Base-by-base conservation (phyloP, 495 filamentous ascomycete genomes). In the Margaritispora aquatica region DNA sequence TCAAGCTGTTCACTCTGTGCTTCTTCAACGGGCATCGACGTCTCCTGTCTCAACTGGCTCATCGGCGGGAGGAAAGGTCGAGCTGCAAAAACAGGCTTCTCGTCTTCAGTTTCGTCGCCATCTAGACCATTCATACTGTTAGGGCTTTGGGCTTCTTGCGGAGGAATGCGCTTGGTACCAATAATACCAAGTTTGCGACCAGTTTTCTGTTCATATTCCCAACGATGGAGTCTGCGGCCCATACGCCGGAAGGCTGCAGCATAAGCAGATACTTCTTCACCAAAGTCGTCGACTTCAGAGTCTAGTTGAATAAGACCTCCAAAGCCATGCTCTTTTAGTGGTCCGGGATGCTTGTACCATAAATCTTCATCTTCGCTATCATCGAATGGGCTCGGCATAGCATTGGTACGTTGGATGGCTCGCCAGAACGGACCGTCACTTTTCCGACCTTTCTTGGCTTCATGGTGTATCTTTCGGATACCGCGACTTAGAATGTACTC, bases 401-500 rank as follows among this genome's bases (percentile, higher is more conserved):
- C 70, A 54, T 83, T 79, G 10, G 90, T 76, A 21, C 93, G 79
- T 44, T 81, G 84, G 72, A 84, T 82, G 0, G 87, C 86, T 59
- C 88, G 84, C 60, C 87, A 78, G 48, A 88, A 79, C 34, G 77
- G 78, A 63, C 80, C 90, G 69, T 82, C 79, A 66, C 70, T 73
- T 62, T 74, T 81, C 54, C 84, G 86, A 60, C 62, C 67, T 68
- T 77, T 84, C 13, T 88, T 80, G 2, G 86, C 74, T 31, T 75
- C 73, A 60, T 84, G 84, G 56, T 87, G 83, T 55, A 83, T 76
- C 52, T 73, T 77, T 58, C 81, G 83, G 31, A 91, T 74, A 46
- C 88, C 88, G 20, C 88, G 85, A 63, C 89, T 83, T 27, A 98
- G 81, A 47, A 94, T 85, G 66, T 94, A 89, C 53, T 96, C 88